Evolutionary conservation across 108 stramenopile genomes (phyloP).

Genomic region (Schizochytrium sp.): DNA sequence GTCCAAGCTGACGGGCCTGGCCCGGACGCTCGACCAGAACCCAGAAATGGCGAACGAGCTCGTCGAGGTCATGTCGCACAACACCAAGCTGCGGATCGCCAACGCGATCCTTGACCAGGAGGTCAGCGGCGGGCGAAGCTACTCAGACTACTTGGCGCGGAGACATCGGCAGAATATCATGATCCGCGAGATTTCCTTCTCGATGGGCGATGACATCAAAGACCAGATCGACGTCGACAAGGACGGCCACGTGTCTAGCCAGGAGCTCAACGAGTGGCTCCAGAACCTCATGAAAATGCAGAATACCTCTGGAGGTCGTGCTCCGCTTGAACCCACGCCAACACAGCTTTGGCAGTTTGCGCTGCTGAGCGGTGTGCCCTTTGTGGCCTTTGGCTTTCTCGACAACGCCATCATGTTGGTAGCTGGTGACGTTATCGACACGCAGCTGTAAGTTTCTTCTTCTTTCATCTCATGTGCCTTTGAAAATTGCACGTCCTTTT

Average conservation of each 20-base stretch:
- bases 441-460: background rate
- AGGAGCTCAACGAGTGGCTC: background rate
- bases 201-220: background rate
- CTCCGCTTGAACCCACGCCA: background rate
- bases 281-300: background rate
- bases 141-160: background rate
- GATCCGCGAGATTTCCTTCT: background rate
- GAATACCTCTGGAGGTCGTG: background rate
- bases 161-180: background rate
- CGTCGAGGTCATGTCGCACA: background rate
- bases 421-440: constrained; percentile 90
- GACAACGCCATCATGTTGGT: constrained; percentile 90
- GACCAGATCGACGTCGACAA: background rate
- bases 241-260: background rate
- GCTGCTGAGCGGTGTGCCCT: background rate
- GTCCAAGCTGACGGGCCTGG: background rate
- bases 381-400: constrained; percentile 74
- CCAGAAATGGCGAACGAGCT: background rate
- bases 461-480: no score
- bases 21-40: background rate
- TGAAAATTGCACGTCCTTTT: no score
- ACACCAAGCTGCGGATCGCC: background rate
- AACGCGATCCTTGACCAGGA: constrained; percentile 12
- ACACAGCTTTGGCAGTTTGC: constrained; percentile 2
- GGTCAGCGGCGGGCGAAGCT: background rate